Evolutionary conservation across 163 green algal genomes (phyloP), one percentile per base, ranked within the genome.

Genomic region (Smithsoniella earleae): DNA sequence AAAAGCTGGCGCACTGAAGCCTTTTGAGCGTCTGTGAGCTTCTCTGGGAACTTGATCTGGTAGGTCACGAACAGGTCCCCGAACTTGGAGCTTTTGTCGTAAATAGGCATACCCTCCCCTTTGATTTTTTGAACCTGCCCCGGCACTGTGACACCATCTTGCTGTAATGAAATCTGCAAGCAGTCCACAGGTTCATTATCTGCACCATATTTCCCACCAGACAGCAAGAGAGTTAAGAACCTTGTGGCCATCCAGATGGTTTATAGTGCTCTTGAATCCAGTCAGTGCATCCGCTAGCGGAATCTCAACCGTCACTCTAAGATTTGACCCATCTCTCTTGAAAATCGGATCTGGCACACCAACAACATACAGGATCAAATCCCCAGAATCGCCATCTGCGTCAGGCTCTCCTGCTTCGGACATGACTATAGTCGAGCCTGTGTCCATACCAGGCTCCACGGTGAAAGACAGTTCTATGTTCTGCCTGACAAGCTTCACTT

Each of bases 381-480:
- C 95, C 4, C 95, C 95, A 2, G 91, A 82, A 73, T 99, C 94
- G 2, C 95, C 94, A 79, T 98, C 94, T 3, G 95, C 82, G 36
- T 96, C 74, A 2, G 92, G 90, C 84, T 99, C 94, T 36, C 94
- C 92, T 76, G 98, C 89, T 80, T 98, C 94, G 77, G 97, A 98
- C 66, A 98, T 96, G 0, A 74, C 79, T 65, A 99, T 95, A 73
- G 90, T 88, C 69, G 98, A 87, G 2, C 87, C 84, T 18, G 96
- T 81, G 1, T 74, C 49, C 87, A 95, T 96, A 74, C 95, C 95
- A 10, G 90, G 85, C 77, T 98, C 92, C 40, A 98, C 85, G 28
- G 90, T 82, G 5, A 98, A 87, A 0, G 66, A 87, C 38, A 99
- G 79, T 8, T 74, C 75, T 73, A 94, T 84, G 25, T 80, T 66